Evolutionary conservation across 306 rosid genomes (phyloP), one percentile per base, ranked within the genome.

Genomic region (Fragaria ananassa): DNA sequence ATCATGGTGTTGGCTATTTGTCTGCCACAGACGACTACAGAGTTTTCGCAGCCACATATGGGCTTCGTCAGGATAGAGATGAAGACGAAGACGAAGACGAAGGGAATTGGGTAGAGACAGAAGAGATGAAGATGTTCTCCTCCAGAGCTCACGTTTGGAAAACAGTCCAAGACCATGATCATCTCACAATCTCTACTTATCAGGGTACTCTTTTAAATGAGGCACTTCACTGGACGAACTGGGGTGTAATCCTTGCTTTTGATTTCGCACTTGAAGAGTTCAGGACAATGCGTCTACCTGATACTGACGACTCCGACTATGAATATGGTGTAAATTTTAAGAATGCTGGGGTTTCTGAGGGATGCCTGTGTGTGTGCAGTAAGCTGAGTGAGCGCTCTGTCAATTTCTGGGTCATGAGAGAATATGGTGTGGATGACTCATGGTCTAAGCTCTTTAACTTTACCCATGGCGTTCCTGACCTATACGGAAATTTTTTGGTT

Each of bases 161-260:
- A 56, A 9, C 13, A 21, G 2, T 56, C 62, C 29, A 0, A 54
- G 0, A 7, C 61, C 27, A 8, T 8, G 12, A 1, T 2, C 27
- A 2, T 8, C 1, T 7, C 10, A 6, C 12, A 19, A 3, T 9
- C 9, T 4, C 0, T 14, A 0, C 21, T 5, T 0, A 8, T 54
- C 27, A 5, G 61, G 61, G 61, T 1, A 10, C 14, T 56, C 62
- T 56, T 56, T 8, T 56, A 1, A 21, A 56, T 56, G 62, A 56
- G 62, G 15, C 62, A 10, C 29, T 56, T 21, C 62, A 56, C 2
- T 56, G 62, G 62, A 1, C 21, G 15, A 3, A 49, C 19, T 0
- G 0, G n/a, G 21, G 17, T 57, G 63, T 8, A 8, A 57, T 23
- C 65, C 6, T 58, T 58, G 65, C 17, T 23, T 58, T 58, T 2